phyloP scores from a whole-genome alignment of 352 stramenopile genomes.

The Pythium sp. region DNA sequence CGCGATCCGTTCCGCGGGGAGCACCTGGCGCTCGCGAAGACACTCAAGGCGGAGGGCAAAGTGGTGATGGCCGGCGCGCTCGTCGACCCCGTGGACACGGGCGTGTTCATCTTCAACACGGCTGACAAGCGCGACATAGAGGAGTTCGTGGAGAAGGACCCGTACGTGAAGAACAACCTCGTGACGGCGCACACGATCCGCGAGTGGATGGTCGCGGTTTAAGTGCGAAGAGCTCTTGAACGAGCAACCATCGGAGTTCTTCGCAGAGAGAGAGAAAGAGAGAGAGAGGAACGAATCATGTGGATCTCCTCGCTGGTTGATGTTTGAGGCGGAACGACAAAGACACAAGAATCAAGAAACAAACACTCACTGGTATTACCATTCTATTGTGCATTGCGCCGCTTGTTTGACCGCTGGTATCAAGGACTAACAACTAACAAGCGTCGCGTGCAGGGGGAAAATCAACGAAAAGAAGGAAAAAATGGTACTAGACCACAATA shows the following conservation, averaged over 20 bases:
- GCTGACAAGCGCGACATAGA: conserved; percentile 54
- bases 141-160: conserved; percentile 61
- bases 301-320: no score
- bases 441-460: not conserved
- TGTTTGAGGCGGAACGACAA: not conserved
- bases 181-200: conserved; percentile 65
- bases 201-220: conserved; percentile 72
- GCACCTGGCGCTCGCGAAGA: conserved; percentile 50
- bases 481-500: not conserved
- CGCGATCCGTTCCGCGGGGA: conserved; percentile 62
- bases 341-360: not conserved
- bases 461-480: not conserved
- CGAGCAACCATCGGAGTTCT: no score
- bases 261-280: no score
- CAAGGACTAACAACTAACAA: conserved; percentile 2
- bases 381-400: conserved; percentile 8
- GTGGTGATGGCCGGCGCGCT: conserved; percentile 73
- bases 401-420: not conserved
- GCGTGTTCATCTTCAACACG: conserved; percentile 64
- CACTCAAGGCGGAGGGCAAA: conserved; percentile 52
- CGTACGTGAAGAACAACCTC: conserved; percentile 74
- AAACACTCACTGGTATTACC: conserved; percentile 2
- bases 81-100: conserved; percentile 55
- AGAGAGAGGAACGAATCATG: not conserved
- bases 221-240: conserved; percentile 4